Conservation (phyloP, 331 rosid genomes). For the Malus hybrid region DNA sequence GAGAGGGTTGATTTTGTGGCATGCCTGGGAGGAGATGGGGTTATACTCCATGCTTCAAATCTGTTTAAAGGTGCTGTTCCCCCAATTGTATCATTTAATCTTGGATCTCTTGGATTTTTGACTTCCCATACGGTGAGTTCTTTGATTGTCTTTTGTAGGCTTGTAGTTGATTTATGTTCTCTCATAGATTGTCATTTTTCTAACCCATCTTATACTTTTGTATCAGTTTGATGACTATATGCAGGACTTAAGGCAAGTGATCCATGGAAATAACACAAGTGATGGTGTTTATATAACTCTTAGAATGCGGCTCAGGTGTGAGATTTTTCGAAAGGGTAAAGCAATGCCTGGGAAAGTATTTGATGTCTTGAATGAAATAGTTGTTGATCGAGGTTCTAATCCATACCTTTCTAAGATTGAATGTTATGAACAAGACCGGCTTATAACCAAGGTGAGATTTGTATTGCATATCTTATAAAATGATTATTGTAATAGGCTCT, state of each 20-base stretch:
- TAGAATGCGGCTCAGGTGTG: constrained; percentile 93
- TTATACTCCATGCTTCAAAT: constrained; percentile 92
- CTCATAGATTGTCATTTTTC: constrained; percentile 10
- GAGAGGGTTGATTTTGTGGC: constrained; percentile 98
- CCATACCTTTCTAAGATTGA: constrained; percentile 97
- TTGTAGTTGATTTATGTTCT: not conserved
- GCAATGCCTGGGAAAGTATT: constrained; percentile 91
- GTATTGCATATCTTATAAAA: constrained; percentile 3
- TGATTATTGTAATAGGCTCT: not conserved
- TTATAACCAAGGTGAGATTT: constrained; percentile 81
- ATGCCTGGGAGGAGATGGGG: constrained; percentile 98
- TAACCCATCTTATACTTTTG: constrained; percentile 30
- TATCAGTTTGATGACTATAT: constrained; percentile 64
- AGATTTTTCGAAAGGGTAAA: constrained; percentile 81
- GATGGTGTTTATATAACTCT: constrained; percentile 98
- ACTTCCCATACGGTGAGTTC: constrained; percentile 76
- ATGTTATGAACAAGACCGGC: constrained; percentile 87
- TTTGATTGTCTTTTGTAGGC: constrained; percentile 18
- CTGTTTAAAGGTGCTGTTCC: constrained; percentile 85
- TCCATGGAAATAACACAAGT: constrained; percentile 72
- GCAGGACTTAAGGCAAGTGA: constrained; percentile 69
- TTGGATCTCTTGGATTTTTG: constrained; percentile 98
- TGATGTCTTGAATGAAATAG: constrained; percentile 87
- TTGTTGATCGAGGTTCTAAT: constrained; percentile 95
- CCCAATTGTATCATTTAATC: constrained; percentile 93